Conservation (phyloP, 106 monocot species). For the Dactylorhiza incarnata region DNA sequence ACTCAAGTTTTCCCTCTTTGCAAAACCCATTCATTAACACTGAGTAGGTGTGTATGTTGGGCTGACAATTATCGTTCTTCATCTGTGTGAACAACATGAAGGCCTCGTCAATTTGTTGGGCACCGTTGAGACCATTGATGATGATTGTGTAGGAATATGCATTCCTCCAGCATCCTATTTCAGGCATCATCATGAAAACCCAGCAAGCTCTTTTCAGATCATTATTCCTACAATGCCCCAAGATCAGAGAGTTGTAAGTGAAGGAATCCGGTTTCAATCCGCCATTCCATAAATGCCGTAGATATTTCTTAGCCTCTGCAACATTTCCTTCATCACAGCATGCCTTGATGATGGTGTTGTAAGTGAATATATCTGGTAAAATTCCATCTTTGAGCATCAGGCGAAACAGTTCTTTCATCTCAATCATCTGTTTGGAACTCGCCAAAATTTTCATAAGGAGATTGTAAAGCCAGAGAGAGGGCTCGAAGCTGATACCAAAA, state of each 20-base stretch:
- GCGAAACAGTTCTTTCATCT: slow-evolving; percentile 39
- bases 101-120: slow-evolving; percentile 9
- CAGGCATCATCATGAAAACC: slow-evolving; percentile 16
- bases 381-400: slow-evolving; percentile 34
- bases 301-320: slow-evolving; percentile 31
- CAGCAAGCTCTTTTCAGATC: slow-evolving; percentile 24
- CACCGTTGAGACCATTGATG: slow-evolving; percentile 11
- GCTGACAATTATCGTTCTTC: slow-evolving; percentile 6
- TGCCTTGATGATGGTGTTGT: slow-evolving; percentile 60
- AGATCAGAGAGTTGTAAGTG: slow-evolving; percentile 53
- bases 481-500: slow-evolving; percentile 15
- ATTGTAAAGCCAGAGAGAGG: slow-evolving; percentile 24
- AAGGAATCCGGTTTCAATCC: slow-evolving; percentile 40
- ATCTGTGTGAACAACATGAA: slow-evolving; percentile 14
- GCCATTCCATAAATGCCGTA: slow-evolving; percentile 23
- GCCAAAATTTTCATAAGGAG: slow-evolving; percentile 42
- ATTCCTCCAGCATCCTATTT: slow-evolving; percentile 16
- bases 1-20: slow-evolving; percentile 10
- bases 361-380: slow-evolving; percentile 41
- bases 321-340: slow-evolving; percentile 54
- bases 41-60: slow-evolving; percentile 16
- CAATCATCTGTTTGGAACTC: slow-evolving; percentile 28
- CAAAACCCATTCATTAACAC: slow-evolving; percentile 17
- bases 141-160: slow-evolving; percentile 19
- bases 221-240: slow-evolving; percentile 38